A percentile compares a stretch with the other conserved stretches of the same genome.
phyloP scores from a whole-genome alignment of 768 basidiomycete genomes.

The Tricholoma hemisulphureum region DNA sequence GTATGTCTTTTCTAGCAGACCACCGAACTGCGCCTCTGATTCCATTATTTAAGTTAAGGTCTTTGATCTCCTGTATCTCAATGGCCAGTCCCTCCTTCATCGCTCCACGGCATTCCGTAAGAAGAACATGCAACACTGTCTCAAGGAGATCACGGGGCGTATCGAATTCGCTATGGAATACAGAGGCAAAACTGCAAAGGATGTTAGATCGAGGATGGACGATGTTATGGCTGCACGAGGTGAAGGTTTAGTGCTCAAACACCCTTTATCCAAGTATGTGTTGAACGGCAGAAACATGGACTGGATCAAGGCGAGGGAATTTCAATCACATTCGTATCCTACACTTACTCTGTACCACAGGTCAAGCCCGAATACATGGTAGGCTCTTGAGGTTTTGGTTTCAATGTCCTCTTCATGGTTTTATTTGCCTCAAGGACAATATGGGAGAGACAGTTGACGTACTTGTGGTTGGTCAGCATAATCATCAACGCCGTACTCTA shows the following conservation, averaged over 20 bases:
- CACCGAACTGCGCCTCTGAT: background rate
- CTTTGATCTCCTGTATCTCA: constrained; percentile 90
- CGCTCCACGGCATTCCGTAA: constrained; percentile 76
- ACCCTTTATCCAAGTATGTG: constrained; percentile 74
- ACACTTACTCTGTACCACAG: constrained; percentile 28
- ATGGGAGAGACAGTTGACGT: constrained; percentile 93
- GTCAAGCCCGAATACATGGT: constrained; percentile 91
- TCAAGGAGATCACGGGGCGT: constrained; percentile 71
- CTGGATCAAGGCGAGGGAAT: constrained; percentile 78
- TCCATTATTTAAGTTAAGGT: constrained; percentile 70
- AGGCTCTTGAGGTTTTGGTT: constrained; percentile 10
- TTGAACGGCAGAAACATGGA: constrained; percentile 85
- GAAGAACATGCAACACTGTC: constrained; percentile 65
- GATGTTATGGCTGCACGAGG: constrained; percentile 81
- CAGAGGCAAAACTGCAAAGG: constrained; percentile 74
- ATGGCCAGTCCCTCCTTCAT: constrained; percentile 74
- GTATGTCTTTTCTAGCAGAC: constrained; percentile 45
- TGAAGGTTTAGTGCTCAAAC: constrained; percentile 92
- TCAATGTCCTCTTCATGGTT: background rate
- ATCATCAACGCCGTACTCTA: background rate
- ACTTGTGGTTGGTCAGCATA: constrained; percentile 73
- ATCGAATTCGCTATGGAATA: constrained; percentile 76
- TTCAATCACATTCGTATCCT: background rate
- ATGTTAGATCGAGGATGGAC: constrained; percentile 79
- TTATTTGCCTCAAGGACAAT: constrained; percentile 57